Conservation (phyloP, 164 flowering plant genomes). For the Houttuynia cordata region DNA sequence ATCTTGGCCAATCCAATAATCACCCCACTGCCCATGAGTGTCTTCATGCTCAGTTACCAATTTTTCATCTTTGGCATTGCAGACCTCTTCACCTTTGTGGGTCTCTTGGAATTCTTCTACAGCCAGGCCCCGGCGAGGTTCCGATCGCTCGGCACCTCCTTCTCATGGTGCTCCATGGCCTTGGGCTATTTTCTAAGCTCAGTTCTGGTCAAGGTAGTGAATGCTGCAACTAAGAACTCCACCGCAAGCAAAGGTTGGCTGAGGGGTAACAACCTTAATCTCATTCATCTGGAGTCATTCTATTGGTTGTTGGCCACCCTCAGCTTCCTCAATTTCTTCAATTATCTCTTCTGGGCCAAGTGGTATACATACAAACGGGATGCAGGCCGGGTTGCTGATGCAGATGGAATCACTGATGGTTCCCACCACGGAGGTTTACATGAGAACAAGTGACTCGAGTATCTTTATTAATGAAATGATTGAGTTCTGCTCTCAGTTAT, state of each 20-base stretch:
- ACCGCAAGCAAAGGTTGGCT: slow-evolving; percentile 36
- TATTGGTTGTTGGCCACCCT: slow-evolving; percentile 61
- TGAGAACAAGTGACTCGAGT: no score
- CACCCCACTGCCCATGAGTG: slow-evolving; percentile 32
- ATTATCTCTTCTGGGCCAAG: slow-evolving; percentile 40
- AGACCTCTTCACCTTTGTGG: slow-evolving; percentile 40
- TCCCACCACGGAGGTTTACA: no score
- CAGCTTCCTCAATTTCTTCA: slow-evolving; percentile 39
- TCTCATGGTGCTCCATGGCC: slow-evolving; percentile 40
- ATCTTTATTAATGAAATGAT: no score
- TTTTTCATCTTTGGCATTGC: slow-evolving; percentile 43
- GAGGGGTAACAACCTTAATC: slow-evolving; percentile 32
- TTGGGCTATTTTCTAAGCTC: slow-evolving; percentile 37
- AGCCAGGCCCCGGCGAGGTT: slow-evolving; percentile 33
- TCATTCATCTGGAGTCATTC: slow-evolving; percentile 34
- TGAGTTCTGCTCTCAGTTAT: no score
- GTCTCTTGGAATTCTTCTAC: slow-evolving; percentile 41
- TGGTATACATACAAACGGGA: slow-evolving; percentile 58
- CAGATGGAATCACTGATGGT: no score
- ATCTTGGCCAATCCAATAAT: slow-evolving; percentile 32
- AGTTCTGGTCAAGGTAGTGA: slow-evolving; percentile 29
- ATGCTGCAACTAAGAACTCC: slow-evolving; percentile 27
- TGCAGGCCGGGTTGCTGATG: background rate
- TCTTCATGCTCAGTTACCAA: slow-evolving; percentile 34
- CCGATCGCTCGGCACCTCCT: slow-evolving; percentile 31